A percentile compares a stretch with the other conserved stretches of the same genome.
Conservation (phyloP, 2,329 filamentous ascomycete genomes). For the Harringtonia aguacate region DNA sequence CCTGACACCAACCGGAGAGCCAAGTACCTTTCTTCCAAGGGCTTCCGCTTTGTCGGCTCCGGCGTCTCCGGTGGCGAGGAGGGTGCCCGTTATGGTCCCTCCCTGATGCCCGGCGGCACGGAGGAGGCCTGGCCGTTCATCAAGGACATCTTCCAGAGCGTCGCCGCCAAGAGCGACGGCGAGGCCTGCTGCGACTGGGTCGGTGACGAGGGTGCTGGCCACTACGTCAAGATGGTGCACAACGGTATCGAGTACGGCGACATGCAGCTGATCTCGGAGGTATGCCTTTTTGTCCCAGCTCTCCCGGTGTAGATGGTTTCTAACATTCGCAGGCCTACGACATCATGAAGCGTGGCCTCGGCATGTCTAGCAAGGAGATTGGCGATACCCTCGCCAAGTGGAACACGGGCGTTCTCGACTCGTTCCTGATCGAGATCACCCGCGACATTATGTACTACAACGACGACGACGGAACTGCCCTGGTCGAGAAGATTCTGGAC, state of each 20-base stretch:
- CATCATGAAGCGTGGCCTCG: constrained; percentile 97
- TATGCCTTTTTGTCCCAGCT: constrained; percentile 25
- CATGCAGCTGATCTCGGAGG: constrained; percentile 99
- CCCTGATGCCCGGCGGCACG: constrained; percentile 97
- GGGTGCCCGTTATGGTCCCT: constrained; percentile 94
- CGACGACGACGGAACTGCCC: constrained; percentile 80
- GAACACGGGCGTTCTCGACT: constrained; percentile 98
- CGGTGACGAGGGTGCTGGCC: constrained; percentile 96
- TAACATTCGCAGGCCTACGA: constrained; percentile 68
- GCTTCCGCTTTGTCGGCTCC: constrained; percentile 88
- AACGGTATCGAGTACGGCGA: constrained; percentile 99
- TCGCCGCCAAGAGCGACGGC: constrained; percentile 92
- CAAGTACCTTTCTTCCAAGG: constrained; percentile 76
- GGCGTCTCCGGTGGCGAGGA: constrained; percentile 99
- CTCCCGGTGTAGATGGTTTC: not conserved
- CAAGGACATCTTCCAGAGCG: constrained; percentile 98
- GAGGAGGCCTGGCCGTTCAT: constrained; percentile 96
- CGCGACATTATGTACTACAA: constrained; percentile 98
- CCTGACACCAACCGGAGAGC: constrained; percentile 97
- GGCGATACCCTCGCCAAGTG: constrained; percentile 89
- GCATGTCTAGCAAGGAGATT: constrained; percentile 84
- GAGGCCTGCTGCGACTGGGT: constrained; percentile 99
- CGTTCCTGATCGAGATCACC: constrained; percentile 98
- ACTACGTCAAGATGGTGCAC: constrained; percentile 99
- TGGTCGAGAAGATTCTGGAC: constrained; percentile 98